Evolutionary conservation across 345 rosid species (phyloP), one percentile per base, ranked within the genome.

Genomic region (Heritiera littoralis): DNA sequence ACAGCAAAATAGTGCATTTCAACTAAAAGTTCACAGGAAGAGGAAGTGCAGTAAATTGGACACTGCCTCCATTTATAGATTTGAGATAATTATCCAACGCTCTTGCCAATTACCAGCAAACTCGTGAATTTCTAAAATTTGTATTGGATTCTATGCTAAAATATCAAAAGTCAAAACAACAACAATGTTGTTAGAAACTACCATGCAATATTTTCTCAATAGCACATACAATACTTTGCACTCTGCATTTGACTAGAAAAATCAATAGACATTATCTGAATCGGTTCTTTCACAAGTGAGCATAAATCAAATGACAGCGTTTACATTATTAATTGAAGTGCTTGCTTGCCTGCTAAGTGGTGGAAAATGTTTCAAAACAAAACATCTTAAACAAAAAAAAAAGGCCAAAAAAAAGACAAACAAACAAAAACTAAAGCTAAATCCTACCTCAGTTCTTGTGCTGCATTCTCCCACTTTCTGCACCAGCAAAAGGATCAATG

Each of bases 401-500:
- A 23, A 23, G 28, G 28, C 28, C 28, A 23, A 23, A 23, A 23
- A 23, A 23, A 23, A 23, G 28, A 23, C 28, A 23, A 23, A 23
- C 28, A n/a, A 10, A 51, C 5, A 69, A 32, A 56, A 6, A 1
- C 30, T n/a, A n/a, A 14, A 40, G 60, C n/a, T 6, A 15, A 17
- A 81, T 23, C 41, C 54, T 71, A 75, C 79, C 84, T 86, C 81
- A 96, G 89, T 96, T 96, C 89, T 94, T 96, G 89, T 94, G 99
- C 72, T 94, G 98, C 84, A 96, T 43, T 84, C 98, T 90, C 58
- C 99, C 98, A 77, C 98, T 94, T 87, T 94, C 99, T 1, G 99
- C 86, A 83, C 99, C 99, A 12, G 99, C 97, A 80, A 80, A 96
- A 45, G 97, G 99, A 84, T 96, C 97, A 1, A 96, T 79, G 17